Base-by-base conservation (phyloP, 179 eudicot genomes). In the Drosera spatulata region DNA sequence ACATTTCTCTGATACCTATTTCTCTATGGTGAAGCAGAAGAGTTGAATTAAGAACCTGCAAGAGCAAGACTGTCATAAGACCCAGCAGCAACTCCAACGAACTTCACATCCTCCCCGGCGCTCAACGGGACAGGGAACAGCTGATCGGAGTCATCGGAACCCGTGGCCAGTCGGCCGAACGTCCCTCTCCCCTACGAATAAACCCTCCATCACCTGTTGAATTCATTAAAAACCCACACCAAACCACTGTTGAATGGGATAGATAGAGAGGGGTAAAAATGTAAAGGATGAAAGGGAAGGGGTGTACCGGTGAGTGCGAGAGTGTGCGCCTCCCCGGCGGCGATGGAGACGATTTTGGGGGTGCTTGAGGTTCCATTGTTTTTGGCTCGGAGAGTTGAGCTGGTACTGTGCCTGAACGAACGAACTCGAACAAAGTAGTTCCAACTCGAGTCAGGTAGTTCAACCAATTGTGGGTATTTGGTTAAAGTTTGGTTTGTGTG, bases 141-240 rank as follows among this genome's bases (percentile, higher is more conserved):
- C 76, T 67, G 69, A 56, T 90, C 95, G 2, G 74, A 47, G 53
- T 87, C 84, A 1, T 22, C 33, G 33, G 80, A 80, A 66, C 85
- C 97, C 40, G 79, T 80, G 7, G 95, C 97, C 1, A 90, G 87
- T 42, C 97, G 80, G 15, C 95, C 95, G 47, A 90, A 75, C 3
- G 76, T 77, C 50, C 95, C 97, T 69, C 93, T 87, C 6, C 97
- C 97, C 97, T 95, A 90, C n/a, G 89, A 73, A 72, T 76, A 82
- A 41, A 90, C 85, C 63, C 79, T 69, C 41, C 97, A 58, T 84
- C 85, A 44, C 78, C 87, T 82, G 41, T 5, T 50, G 12, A 14
- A 10, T 50, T 50, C 53, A 50, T 14, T 7, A 50, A 10, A 50
- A 4, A 2, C 53, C n/a, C 53, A 4, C 53, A 4, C 53, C 13